phyloP scores from a whole-genome alignment of 306 rosid species.

The Sindora glabra region DNA sequence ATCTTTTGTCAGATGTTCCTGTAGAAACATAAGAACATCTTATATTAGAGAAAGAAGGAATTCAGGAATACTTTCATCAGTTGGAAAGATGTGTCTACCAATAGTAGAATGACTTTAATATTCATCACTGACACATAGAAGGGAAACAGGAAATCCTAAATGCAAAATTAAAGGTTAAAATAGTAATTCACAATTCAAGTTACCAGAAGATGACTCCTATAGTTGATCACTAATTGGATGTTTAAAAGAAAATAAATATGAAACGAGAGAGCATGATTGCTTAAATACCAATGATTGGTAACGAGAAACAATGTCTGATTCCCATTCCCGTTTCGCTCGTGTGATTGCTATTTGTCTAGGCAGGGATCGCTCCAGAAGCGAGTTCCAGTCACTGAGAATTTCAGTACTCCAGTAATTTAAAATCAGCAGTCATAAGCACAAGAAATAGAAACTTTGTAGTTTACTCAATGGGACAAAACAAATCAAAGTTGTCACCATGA shows the following conservation, averaged over 20 bases:
- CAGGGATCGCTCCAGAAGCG: constrained; percentile 70
- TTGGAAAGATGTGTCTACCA: too few species aligned
- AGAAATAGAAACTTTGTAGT: not conserved
- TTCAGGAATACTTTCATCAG: too few species aligned
- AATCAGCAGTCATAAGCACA: not conserved
- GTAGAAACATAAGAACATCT: not conserved
- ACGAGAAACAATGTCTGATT: constrained; percentile 83
- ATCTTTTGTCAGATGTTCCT: constrained; percentile 81
- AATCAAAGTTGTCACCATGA: not conserved
- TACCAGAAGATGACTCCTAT: not conserved
- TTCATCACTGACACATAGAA: too few species aligned
- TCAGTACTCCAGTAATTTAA: constrained; percentile 3
- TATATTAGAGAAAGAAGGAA: too few species aligned
- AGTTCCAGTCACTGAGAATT: constrained; percentile 77
- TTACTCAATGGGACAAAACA: not conserved
- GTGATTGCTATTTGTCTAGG: constrained; percentile 94
- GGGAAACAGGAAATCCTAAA: not conserved
- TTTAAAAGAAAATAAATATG: not conserved
- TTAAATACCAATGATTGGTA: constrained; percentile 65
- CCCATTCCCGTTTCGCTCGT: constrained; percentile 87
- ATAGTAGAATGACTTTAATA: too few species aligned
- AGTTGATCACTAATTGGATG: not conserved
- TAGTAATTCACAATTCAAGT: not conserved
- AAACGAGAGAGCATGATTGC: not conserved
- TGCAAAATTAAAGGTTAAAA: not conserved